Evolutionary conservation across 345 rosid species (phyloP).

Genomic region (Trapa bicornis): DNA sequence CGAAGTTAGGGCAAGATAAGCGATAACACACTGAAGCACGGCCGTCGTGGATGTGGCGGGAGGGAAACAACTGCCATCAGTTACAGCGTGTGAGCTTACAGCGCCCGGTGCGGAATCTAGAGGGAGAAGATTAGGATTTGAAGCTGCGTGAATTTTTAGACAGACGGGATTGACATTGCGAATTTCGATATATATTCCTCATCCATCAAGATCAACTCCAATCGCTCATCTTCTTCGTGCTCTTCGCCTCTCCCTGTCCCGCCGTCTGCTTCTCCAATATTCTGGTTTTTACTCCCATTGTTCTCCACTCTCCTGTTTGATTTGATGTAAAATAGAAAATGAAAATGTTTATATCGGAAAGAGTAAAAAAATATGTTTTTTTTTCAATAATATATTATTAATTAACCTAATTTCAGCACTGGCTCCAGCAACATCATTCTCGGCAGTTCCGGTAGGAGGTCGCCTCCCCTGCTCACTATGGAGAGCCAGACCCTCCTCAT

Average conservation of each 20-base stretch:
- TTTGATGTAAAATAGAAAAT: too few relatives aligned
- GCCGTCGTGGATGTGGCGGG: not conserved
- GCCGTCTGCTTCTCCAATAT: not conserved
- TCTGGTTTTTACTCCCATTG: too few relatives aligned
- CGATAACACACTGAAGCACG: not conserved
- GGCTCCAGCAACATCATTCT: slow-evolving; percentile 12
- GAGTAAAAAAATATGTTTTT: too few relatives aligned
- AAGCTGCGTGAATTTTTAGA: not conserved
- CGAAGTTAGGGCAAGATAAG: not conserved
- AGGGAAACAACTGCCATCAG: slow-evolving; percentile 44
- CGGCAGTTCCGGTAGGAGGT: slow-evolving; percentile 10
- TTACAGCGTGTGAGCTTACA: slow-evolving; percentile 1
- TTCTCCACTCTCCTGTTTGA: too few relatives aligned
- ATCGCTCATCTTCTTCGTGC: not conserved
- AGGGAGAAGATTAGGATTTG: not conserved
- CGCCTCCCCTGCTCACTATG: slow-evolving; percentile 20
- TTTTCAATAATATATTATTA: too few relatives aligned
- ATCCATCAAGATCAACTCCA: not conserved
- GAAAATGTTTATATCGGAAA: too few relatives aligned
- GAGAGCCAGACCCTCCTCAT: slow-evolving; percentile 18
- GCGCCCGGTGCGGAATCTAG: not conserved
- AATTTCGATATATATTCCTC: not conserved
- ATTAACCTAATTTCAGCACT: too few relatives aligned
- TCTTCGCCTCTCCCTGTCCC: not conserved
- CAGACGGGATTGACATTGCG: not conserved